Evolutionary conservation across 2,329 filamentous ascomycete species (phyloP), one percentile per base, ranked within the genome.

Genomic region (Phyllosticta citrichinensis): DNA sequence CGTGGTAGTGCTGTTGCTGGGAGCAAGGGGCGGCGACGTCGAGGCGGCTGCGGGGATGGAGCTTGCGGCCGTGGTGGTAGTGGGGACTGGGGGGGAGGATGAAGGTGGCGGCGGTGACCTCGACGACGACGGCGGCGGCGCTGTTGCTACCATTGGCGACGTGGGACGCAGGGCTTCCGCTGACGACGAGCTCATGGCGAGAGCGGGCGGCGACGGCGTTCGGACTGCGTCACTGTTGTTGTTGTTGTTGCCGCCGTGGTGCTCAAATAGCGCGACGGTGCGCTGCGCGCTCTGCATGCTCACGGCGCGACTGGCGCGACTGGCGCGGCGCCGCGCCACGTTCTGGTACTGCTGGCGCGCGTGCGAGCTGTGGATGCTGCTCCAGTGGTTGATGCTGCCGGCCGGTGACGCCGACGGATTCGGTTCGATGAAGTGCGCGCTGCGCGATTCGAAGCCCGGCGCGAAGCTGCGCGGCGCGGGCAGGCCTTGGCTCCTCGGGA

Each of bases 281-380:
- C 52, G 57, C 27, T 33, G 47, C 40, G 47, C 22, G 51, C 47
- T 55, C 40, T 33, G 47, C 40, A 56, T 47, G 58, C 58, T 51
- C 5, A 40, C 51, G 2, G 61, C 35, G 27, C 64, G 24, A 51
- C 59, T 61, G 2, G 61, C 35, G 27, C 64, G 24, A 51, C 59
- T 61, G 9, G 64, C 58, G 25, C 86, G 82, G 30, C 86, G 80
- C 65, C 81, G 80, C 3, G 85, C 85, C 17, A 88, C 83, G 63
- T 81, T 81, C 65, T 84, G 81, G 71, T 87, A 87, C 67, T 84
- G 82, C 1, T 55, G 60, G 14, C 83, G 79, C 25, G 79, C 81
- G 33, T 84, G 81, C 69, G 80, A 81, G 56, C 77, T 77, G 14
- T 27, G n/a, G 60, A 79, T 75, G 58, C 78, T 78, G 9, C 82